phyloP scores from a whole-genome alignment of 192 early-diverging fungal species.

The Rhizophagus sp. region DNA sequence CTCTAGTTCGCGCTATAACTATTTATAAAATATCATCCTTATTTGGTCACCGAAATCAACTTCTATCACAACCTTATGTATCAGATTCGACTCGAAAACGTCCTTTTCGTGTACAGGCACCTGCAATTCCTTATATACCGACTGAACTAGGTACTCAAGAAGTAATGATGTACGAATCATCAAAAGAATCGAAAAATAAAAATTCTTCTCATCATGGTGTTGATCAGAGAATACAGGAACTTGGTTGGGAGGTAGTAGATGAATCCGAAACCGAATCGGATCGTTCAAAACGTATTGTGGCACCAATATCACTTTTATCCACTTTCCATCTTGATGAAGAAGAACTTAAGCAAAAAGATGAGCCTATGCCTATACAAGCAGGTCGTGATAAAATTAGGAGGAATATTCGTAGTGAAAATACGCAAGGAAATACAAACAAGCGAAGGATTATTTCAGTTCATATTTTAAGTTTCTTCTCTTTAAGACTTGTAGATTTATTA shows the following conservation, averaged over 20 bases:
- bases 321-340: slow-evolving; percentile 54
- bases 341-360: slow-evolving; percentile 31
- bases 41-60: slow-evolving; percentile 49
- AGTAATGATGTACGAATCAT: slow-evolving; percentile 54
- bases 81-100: slow-evolving; percentile 46
- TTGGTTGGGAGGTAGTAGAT: slow-evolving; percentile 56
- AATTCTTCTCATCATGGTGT: slow-evolving; percentile 52
- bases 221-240: slow-evolving; percentile 49
- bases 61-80: slow-evolving; percentile 50
- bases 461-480: slow-evolving; percentile 44
- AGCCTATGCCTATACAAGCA: neutral
- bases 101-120: slow-evolving; percentile 47
- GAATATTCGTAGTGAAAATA: slow-evolving; percentile 8
- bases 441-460: slow-evolving; percentile 42
- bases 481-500: slow-evolving; percentile 52
- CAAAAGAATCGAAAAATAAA: slow-evolving; percentile 45
- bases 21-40: slow-evolving; percentile 47
- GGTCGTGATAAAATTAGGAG: slow-evolving; percentile 10
- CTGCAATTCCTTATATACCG: slow-evolving; percentile 52
- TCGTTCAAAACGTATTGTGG: slow-evolving; percentile 41
- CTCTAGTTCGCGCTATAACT: slow-evolving; percentile 24
- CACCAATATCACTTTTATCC: slow-evolving; percentile 50
- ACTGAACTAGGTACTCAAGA: slow-evolving; percentile 55
- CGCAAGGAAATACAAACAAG: slow-evolving; percentile 24
- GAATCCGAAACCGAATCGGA: slow-evolving; percentile 48